Evolutionary conservation across 2,329 filamentous ascomycete species (phyloP).

Genomic region (Aspergillus texensis): DNA sequence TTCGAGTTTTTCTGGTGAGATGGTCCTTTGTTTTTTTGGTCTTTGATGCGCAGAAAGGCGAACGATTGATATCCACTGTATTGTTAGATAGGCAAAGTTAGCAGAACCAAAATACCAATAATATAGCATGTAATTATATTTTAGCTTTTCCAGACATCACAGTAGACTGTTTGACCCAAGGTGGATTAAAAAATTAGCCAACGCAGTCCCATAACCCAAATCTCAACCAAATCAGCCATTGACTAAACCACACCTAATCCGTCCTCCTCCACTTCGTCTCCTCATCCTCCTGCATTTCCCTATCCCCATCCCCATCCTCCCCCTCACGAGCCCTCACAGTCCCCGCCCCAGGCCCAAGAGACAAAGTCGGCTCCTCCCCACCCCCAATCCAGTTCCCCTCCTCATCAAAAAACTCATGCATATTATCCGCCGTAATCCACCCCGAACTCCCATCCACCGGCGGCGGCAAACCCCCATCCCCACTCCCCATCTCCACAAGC

Average conservation of each 20-base stretch:
- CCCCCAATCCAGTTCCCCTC: slow-evolving; percentile 75
- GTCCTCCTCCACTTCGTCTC: slow-evolving; percentile 59
- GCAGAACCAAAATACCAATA: slow-evolving; percentile 3
- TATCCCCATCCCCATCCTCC: slow-evolving; percentile 49
- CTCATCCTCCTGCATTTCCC: slow-evolving; percentile 39
- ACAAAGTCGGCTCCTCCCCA: slow-evolving; percentile 42
- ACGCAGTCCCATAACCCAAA: neutral
- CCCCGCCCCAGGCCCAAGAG: slow-evolving; percentile 62
- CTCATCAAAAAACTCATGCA: slow-evolving; percentile 79
- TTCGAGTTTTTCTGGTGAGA: neutral
- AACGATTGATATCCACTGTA: slow-evolving; percentile 20
- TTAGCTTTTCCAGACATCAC: neutral
- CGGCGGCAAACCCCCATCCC: slow-evolving; percentile 46
- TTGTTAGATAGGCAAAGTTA: slow-evolving; percentile 25
- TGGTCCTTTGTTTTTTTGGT: slow-evolving; percentile 5
- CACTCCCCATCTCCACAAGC: slow-evolving; percentile 37
- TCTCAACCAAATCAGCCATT: neutral
- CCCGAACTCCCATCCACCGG: slow-evolving; percentile 53
- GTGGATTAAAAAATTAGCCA: no score
- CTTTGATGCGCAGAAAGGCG: neutral
- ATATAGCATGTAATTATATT: neutral
- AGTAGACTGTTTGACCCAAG: no score
- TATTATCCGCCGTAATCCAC: slow-evolving; percentile 83
- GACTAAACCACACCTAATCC: slow-evolving; percentile 31
- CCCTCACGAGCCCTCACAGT: slow-evolving; percentile 65